Percentiles rank a stretch among this genome's conserved stretches.
phyloP scores from a whole-genome alignment of 2,329 filamentous ascomycete genomes.

The Neurospora sp. region DNA sequence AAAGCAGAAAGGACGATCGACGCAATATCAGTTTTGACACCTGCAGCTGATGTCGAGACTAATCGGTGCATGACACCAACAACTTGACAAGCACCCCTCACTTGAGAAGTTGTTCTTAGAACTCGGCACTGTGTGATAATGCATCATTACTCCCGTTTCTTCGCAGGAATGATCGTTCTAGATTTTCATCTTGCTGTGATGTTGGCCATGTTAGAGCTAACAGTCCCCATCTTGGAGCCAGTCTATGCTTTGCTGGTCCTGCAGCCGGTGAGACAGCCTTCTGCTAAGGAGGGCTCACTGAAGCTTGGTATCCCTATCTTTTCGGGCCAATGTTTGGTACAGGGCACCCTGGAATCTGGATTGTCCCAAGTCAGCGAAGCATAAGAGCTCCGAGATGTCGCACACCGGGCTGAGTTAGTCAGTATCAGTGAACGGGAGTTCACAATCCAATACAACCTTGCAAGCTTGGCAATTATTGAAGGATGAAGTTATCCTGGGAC shows the following conservation, averaged over 20 bases:
- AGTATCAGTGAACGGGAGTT: not conserved
- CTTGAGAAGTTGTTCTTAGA: not conserved
- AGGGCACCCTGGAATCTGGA: not conserved
- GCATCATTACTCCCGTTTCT: not conserved
- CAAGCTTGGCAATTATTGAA: not conserved
- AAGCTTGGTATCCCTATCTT: not conserved
- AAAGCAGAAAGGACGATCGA: not conserved
- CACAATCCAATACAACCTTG: not conserved
- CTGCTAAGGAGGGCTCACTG: not conserved
- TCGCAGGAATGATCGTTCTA: not conserved
- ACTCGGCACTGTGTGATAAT: not conserved
- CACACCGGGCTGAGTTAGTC: not conserved
- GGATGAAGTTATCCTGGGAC: not conserved
- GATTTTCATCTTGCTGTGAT: not conserved
- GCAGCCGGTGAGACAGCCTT: not conserved
- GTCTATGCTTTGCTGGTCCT: not conserved
- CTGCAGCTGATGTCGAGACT: not conserved
- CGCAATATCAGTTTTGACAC: not conserved
- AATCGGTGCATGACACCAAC: not conserved
- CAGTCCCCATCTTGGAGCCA: no score
- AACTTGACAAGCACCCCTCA: not conserved
- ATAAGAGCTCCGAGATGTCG: not conserved
- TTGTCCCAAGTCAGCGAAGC: not conserved
- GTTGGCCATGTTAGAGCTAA: not conserved
- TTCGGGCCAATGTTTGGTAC: not conserved